Evolutionary conservation across 495 filamentous ascomycete genomes (phyloP).

Genomic region (Saxispiralis lemnorum): DNA sequence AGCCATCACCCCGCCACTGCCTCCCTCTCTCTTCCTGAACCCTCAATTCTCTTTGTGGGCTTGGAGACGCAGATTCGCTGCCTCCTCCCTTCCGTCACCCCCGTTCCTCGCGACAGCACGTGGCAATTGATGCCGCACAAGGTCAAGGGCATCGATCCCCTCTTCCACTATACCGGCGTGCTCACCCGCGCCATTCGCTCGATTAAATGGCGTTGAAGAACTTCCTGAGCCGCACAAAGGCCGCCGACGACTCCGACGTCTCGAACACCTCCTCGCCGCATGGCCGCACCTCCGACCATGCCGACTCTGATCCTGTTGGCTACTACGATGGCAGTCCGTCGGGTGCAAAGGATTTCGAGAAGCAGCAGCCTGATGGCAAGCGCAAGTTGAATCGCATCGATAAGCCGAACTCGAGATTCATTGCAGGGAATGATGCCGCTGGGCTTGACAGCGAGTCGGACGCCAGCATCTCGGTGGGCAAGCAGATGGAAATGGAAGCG

Average conservation of each 20-base stretch:
- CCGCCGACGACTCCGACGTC: neutral
- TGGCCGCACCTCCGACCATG: neutral
- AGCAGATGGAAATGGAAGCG: constrained; percentile 64
- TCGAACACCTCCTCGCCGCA: neutral
- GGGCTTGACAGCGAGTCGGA: constrained; percentile 25
- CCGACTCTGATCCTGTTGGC: constrained; percentile 6
- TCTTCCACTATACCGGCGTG: constrained; percentile 23
- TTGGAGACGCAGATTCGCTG: too few species aligned
- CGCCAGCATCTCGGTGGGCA: constrained; percentile 35
- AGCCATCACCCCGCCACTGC: too few species aligned
- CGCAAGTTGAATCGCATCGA: constrained; percentile 22
- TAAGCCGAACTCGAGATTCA: constrained; percentile 6
- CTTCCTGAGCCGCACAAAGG: too few species aligned
- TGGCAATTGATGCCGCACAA: constrained; percentile 29
- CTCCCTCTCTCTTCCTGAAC: too few species aligned
- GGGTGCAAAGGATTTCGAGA: constrained; percentile 15
- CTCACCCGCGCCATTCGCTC: constrained; percentile 26
- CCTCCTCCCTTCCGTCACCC: too few species aligned
- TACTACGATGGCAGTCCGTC: constrained; percentile 11
- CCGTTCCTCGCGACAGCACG: too few species aligned
- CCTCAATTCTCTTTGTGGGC: too few species aligned
- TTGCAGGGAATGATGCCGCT: constrained; percentile 5
- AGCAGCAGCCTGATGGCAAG: neutral
- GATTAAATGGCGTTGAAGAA: constrained; percentile 35
- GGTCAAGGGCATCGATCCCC: constrained; percentile 19